Conservation (phyloP, 176 grass and related monocot species). For the Oryza officinalis region DNA sequence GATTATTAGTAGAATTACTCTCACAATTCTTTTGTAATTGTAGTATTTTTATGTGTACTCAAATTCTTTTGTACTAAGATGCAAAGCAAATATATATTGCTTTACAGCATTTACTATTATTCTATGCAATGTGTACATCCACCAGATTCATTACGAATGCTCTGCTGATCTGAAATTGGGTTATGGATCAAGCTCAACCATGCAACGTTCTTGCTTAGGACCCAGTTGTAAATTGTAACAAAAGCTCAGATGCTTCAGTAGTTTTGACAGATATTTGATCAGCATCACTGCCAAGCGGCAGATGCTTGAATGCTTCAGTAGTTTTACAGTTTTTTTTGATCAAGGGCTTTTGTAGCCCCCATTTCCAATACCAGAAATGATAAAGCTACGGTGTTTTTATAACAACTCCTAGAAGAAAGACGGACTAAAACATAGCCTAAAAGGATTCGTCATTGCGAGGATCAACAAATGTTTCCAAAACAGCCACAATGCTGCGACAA, state of each 20-base stretch:
- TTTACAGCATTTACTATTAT: neutral
- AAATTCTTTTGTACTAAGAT: constrained; percentile 18
- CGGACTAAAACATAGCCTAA: no score
- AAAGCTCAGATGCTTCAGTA: no score
- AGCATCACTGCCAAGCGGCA: neutral
- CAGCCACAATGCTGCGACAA: no score
- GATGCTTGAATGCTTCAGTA: no score
- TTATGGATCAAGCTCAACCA: neutral
- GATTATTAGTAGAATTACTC: neutral
- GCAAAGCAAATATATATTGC: constrained; percentile 50
- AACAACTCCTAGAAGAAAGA: no score
- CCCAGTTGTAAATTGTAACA: no score
- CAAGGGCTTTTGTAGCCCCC: no score
- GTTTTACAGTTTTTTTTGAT: no score
- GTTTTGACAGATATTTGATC: neutral
- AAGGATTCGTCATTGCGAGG: no score
- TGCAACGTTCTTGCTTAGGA: neutral
- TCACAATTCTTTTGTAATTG: constrained; percentile 28
- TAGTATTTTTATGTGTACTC: neutral
- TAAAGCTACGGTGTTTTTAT: no score
- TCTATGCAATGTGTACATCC: neutral
- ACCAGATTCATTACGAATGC: neutral
- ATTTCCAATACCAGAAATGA: no score
- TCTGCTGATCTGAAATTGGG: neutral
- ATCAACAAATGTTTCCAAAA: no score